Evolutionary conservation across 371 early-diverging fungal genomes (phyloP).

Genomic region (Mucor indicus): DNA sequence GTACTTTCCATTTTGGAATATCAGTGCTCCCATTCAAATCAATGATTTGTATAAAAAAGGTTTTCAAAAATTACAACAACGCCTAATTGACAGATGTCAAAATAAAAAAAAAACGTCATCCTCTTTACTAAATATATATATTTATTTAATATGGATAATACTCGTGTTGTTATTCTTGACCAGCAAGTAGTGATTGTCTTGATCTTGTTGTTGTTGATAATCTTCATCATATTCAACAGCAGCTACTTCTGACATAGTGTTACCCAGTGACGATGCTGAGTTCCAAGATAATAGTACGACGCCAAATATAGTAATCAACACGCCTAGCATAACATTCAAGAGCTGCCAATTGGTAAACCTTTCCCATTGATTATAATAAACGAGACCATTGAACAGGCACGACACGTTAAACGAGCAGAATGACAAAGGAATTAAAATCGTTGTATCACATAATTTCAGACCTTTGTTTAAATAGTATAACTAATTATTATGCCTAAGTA

Average conservation of each 20-base stretch:
- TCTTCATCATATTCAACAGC: background rate
- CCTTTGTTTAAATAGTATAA: slow-evolving; percentile 78
- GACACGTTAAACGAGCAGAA: slow-evolving; percentile 77
- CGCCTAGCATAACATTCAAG: slow-evolving; percentile 60
- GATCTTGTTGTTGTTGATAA: background rate
- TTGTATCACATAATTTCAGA: slow-evolving; percentile 68
- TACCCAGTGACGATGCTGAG: too few species aligned
- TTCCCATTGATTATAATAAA: slow-evolving; percentile 75
- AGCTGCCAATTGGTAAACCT: slow-evolving; percentile 59
- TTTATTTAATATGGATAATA: too few species aligned
- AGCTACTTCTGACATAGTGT: background rate
- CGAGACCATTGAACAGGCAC: slow-evolving; percentile 71
- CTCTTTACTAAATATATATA: too few species aligned
- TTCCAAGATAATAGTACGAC: slow-evolving; percentile 61
- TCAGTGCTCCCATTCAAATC: too few species aligned
- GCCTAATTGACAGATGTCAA: too few species aligned
- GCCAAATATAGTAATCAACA: slow-evolving; percentile 55
- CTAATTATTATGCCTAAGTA: slow-evolving; percentile 22
- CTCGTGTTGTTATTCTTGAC: too few species aligned
- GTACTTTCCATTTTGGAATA: too few species aligned
- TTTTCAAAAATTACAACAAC: too few species aligned
- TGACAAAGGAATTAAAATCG: slow-evolving; percentile 70
- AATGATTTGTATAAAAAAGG: too few species aligned
- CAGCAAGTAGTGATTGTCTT: too few species aligned
- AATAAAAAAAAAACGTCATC: slow-evolving; percentile 9